phyloP scores from a whole-genome alignment of 768 basidiomycete species.

The Calvatia gigantea region DNA sequence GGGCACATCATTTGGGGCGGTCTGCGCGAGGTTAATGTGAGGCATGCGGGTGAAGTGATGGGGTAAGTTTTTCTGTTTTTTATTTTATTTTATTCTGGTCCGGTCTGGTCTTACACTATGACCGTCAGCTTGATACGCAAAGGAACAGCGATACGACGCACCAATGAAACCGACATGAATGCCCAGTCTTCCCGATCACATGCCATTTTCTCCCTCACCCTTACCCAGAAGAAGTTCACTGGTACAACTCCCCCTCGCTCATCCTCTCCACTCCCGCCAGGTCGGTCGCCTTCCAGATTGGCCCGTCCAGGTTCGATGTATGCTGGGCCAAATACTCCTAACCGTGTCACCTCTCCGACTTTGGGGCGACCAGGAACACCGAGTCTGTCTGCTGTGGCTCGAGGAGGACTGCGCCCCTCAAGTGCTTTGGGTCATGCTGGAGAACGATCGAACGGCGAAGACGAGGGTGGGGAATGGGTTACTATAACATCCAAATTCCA shows the following conservation, averaged over 20 bases:
- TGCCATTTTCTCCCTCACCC: conserved; percentile 96
- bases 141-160: conserved; percentile 87
- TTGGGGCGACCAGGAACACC: conserved; percentile 77
- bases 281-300: conserved; percentile 74
- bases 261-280: conserved; percentile 72
- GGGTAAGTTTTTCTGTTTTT: conserved; percentile 48
- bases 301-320: conserved; percentile 83
- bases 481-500: conserved; percentile 95
- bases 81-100: conserved; percentile 7
- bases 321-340: conserved; percentile 34
- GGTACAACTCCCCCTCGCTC: conserved; percentile 72
- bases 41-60: conserved; percentile 87
- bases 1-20: conserved; percentile 98
- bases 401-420: conserved; percentile 66
- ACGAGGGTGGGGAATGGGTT: conserved; percentile 78
- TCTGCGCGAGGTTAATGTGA: conserved; percentile 87
- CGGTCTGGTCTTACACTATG: conserved; percentile 11
- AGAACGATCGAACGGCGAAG: conserved; percentile 49
- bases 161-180: conserved; percentile 99
- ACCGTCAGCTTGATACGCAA: conserved; percentile 82
- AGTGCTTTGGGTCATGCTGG: conserved; percentile 76
- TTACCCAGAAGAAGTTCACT: conserved; percentile 85
- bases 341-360: conserved; percentile 72
- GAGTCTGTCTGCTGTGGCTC: conserved; percentile 73
- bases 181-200: conserved; percentile 97